Evolutionary conservation across 495 filamentous ascomycete genomes (phyloP).

Genomic region (Tuber umbilicatum): DNA sequence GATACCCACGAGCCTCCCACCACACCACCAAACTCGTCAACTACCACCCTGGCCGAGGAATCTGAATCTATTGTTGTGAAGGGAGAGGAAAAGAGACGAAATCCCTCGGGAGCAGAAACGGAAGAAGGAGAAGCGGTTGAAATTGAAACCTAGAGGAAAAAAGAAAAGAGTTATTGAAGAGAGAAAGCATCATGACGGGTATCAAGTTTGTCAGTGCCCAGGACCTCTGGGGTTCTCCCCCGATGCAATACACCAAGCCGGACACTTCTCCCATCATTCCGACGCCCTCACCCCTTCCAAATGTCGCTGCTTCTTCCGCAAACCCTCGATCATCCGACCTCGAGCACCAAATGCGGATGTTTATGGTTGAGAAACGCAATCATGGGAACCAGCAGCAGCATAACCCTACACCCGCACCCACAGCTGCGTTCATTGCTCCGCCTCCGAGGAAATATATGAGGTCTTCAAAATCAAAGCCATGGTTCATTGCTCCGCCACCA

Average conservation of each 20-base stretch:
- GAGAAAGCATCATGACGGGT: neutral
- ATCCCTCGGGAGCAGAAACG: neutral
- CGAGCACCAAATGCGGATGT: slow-evolving; percentile 29
- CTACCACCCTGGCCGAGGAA: neutral
- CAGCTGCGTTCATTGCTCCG: neutral
- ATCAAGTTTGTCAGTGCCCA: neutral
- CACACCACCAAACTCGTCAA: neutral
- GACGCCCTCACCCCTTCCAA: neutral
- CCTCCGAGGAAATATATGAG: slow-evolving; percentile 4
- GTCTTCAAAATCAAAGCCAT: slow-evolving; percentile 13
- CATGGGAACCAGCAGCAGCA: slow-evolving; percentile 18
- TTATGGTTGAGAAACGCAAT: slow-evolving; percentile 29
- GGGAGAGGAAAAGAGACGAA: neutral
- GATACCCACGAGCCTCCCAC: neutral
- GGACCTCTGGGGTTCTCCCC: neutral
- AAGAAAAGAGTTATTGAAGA: neutral
- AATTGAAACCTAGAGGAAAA: neutral
- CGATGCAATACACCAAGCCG: neutral
- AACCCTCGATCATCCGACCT: slow-evolving; percentile 15
- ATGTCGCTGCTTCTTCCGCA: neutral
- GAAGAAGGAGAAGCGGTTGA: neutral
- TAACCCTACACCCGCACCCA: slow-evolving; percentile 10
- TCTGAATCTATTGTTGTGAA: neutral
- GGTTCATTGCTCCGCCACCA: slow-evolving; percentile 6
- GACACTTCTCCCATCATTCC: neutral